A percentile compares a stretch with the other conserved stretches of the same genome.
phyloP scores from a whole-genome alignment of 1,284 basidiomycete genomes.

The Ceratobasidium theobromae region DNA sequence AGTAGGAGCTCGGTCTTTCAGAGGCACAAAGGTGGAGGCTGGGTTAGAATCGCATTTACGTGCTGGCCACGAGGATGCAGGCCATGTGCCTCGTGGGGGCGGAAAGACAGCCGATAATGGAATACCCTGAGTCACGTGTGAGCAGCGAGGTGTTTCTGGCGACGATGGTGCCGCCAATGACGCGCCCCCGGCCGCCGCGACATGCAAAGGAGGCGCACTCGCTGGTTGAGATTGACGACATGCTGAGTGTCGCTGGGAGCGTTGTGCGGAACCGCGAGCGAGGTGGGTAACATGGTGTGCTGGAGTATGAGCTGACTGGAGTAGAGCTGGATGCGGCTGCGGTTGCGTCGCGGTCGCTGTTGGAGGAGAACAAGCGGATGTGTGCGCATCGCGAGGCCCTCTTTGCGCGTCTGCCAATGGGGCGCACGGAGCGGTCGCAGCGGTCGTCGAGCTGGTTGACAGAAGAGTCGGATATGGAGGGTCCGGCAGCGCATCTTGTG shows the following conservation, averaged over 20 bases:
- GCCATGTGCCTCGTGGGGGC: no score
- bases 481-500: conserved; percentile 2
- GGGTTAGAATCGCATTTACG: no score
- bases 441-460: conserved; percentile 25
- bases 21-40: no score
- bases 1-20: no score
- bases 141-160: no score
- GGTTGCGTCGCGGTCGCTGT: conserved; percentile 6
- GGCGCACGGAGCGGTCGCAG: background rate
- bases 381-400: conserved; percentile 19
- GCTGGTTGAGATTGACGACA: conserved; percentile 27
- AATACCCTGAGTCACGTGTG: no score
- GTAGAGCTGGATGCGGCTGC: conserved; percentile 18
- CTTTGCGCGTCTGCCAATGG: conserved; percentile 4
- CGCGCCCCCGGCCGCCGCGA: no score
- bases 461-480: background rate
- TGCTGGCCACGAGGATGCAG: no score
- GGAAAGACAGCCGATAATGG: no score
- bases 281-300: background rate
- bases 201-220: background rate
- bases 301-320: background rate
- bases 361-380: conserved; percentile 28
- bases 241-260: conserved; percentile 25
- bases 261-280: conserved; percentile 25
- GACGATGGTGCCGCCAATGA: no score